Evolutionary conservation across 176 grass and related monocot species (phyloP).

Genomic region (Cenchrus fungigraminus): DNA sequence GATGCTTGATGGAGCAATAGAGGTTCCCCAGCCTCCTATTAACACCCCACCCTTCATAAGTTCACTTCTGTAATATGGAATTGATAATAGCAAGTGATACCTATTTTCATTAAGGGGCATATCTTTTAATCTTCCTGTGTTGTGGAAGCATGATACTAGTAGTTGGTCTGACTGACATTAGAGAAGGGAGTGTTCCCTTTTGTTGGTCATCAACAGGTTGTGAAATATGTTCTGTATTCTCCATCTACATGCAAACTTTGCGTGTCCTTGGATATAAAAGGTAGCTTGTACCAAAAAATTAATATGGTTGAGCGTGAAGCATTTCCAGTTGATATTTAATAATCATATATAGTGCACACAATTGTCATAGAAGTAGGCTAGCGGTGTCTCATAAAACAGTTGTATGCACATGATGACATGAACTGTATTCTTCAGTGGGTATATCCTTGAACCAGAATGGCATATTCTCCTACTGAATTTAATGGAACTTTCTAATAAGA

Average conservation of each 20-base stretch:
- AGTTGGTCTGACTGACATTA: neutral
- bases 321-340: neutral
- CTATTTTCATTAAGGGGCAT: neutral
- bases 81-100: neutral
- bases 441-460: neutral
- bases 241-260: neutral
- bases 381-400: neutral
- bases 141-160: neutral
- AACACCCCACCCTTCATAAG: neutral
- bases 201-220: neutral
- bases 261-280: neutral
- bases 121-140: neutral
- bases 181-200: neutral
- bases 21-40: slow-evolving; percentile 9
- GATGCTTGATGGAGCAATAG: slow-evolving; percentile 27
- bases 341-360: neutral
- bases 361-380: neutral
- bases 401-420: too few relatives aligned
- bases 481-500: neutral
- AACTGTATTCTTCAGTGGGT: neutral
- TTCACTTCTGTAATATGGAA: neutral
- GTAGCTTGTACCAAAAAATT: neutral
- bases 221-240: neutral
- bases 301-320: neutral
- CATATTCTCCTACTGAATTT: neutral